Conservation (phyloP, 2,329 filamentous ascomycete species). For the Dothistroma pini region DNA sequence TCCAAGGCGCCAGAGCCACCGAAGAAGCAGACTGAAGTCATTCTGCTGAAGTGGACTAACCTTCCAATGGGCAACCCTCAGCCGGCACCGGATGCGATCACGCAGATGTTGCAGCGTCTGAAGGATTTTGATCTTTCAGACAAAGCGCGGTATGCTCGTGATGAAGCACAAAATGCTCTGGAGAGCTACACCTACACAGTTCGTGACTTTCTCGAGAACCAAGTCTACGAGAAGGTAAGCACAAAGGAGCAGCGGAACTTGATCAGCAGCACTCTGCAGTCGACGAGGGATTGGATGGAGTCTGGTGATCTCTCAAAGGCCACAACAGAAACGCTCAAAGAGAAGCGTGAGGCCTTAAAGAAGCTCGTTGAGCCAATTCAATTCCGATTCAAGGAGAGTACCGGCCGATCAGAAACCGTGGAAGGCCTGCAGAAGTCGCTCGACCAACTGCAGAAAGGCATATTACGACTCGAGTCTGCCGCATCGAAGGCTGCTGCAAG, state of each 20-base stretch:
- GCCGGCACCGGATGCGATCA: conserved; percentile 58
- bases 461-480: conserved; percentile 65
- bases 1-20: conserved; percentile 40
- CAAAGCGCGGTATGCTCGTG: conserved; percentile 67
- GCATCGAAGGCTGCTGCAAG: conserved; percentile 58
- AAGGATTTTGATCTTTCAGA: conserved; percentile 85
- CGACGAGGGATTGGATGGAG: conserved; percentile 85
- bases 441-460: conserved; percentile 65
- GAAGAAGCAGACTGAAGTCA: conserved; percentile 51
- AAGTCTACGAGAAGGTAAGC: conserved; percentile 68
- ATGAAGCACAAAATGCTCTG: conserved; percentile 88
- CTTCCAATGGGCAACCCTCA: conserved; percentile 50
- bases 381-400: conserved; percentile 68
- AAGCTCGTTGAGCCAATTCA: conserved; percentile 74
- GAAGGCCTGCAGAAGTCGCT: conserved; percentile 66
- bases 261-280: conserved; percentile 65
- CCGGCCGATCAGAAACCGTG: conserved; percentile 67
- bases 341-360: conserved; percentile 72
- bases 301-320: conserved; percentile 68
- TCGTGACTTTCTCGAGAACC: conserved; percentile 75
- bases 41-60: conserved; percentile 49
- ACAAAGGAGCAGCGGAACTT: conserved; percentile 63
- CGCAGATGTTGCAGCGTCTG: conserved; percentile 62
- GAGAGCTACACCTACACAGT: conserved; percentile 89
- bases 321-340: conserved; percentile 67